These are phyloP conservation scores for Mycothermus thermophilus DNA, from an alignment of 495 filamentous ascomycete species.

Conservation along the genomic window DNA sequence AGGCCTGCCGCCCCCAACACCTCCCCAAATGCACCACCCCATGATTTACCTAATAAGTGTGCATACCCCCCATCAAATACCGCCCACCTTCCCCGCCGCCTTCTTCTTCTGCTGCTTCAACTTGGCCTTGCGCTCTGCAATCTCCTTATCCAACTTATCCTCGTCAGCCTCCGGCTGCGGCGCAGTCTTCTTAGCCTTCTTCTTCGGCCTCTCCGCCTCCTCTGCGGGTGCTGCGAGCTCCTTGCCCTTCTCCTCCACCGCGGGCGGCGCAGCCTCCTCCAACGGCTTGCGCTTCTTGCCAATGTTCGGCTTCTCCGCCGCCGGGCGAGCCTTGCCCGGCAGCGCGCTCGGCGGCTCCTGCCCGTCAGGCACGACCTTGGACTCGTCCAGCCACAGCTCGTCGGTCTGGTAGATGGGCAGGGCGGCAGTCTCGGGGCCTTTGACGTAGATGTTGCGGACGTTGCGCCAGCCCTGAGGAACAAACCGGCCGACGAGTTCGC, in stretches of 20 bases:
- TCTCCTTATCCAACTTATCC: conserved; percentile 43
- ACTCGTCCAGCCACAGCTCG: conserved; percentile 77
- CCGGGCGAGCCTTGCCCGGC: conserved; percentile 19
- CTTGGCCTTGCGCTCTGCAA: conserved; percentile 45
- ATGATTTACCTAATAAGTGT: conserved; percentile 8
- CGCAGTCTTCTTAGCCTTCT: conserved; percentile 39
- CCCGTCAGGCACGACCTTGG: conserved; percentile 55
- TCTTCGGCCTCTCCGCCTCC: conserved; percentile 34
- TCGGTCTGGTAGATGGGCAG: conserved; percentile 84
- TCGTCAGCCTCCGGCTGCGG: conserved; percentile 35
- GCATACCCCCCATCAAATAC: too few relatives aligned
- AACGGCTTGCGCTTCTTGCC: conserved; percentile 53
- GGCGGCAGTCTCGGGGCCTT: conserved; percentile 70
- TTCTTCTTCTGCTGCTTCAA: conserved; percentile 46
- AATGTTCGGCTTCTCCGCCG: conserved; percentile 40
- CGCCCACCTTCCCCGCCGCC: conserved; percentile 40
- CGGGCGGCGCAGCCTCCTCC: conserved; percentile 25
- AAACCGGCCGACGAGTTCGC: conserved; percentile 56
- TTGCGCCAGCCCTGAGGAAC: conserved; percentile 75
- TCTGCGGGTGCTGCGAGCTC: too few relatives aligned
- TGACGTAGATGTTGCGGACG: conserved; percentile 72
- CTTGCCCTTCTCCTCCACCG: conserved; percentile 33
- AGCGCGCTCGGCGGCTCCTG: conserved; percentile 33
- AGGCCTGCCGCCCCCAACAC: too few relatives aligned
- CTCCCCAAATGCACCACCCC: background rate